phyloP scores from a whole-genome alignment of 2,329 filamentous ascomycete genomes.

The Penicillium polonicum region DNA sequence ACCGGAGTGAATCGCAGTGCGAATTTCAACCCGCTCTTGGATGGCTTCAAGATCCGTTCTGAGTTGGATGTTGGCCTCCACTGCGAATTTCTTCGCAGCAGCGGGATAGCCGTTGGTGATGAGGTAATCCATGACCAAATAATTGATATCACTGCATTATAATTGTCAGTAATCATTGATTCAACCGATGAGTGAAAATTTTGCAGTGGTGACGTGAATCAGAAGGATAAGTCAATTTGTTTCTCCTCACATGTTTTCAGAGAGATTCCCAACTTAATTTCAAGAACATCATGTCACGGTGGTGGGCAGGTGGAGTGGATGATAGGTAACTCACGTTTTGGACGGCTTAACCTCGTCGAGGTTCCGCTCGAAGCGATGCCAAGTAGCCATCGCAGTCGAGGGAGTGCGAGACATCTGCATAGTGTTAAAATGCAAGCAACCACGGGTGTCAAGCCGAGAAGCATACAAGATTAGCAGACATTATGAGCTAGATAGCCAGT shows the following conservation, averaged over 20 bases:
- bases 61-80: conserved; percentile 82
- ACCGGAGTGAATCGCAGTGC: conserved; percentile 79
- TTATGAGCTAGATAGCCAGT: conserved; percentile 27
- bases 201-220: conserved; percentile 42
- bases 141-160: conserved; percentile 79
- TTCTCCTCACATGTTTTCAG: conserved; percentile 94
- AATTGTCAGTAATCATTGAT: conserved; percentile 30
- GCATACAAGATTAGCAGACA: conserved; percentile 46
- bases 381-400: conserved; percentile 68
- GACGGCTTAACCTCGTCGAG: conserved; percentile 81
- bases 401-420: conserved; percentile 66
- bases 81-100: conserved; percentile 88
- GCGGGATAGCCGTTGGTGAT: conserved; percentile 93
- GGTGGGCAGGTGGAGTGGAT: conserved; percentile 6
- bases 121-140: conserved; percentile 92
- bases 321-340: conserved; percentile 71
- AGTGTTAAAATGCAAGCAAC: conserved; percentile 37
- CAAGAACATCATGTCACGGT: conserved; percentile 69
- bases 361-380: conserved; percentile 74
- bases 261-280: conserved; percentile 99
- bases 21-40: conserved; percentile 74
- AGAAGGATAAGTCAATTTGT: conserved; percentile 72
- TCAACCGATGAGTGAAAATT: conserved; percentile 1
- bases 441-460: conserved; percentile 35
- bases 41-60: conserved; percentile 73